Base-by-base conservation (phyloP, 2,329 filamentous ascomycete species). In the Pseudocercospora macadamiae region DNA sequence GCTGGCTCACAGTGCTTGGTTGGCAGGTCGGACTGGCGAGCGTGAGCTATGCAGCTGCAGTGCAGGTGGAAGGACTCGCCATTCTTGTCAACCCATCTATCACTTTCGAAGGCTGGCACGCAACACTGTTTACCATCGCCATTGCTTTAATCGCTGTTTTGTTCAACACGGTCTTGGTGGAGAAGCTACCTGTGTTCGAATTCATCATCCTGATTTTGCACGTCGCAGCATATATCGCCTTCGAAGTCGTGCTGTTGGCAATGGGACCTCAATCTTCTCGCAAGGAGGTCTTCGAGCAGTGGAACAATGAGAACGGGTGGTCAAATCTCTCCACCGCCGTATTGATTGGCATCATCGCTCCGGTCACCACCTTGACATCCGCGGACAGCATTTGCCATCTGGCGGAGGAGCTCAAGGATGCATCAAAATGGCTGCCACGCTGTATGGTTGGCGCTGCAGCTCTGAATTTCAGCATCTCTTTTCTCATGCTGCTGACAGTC, bases 1-100 rank as follows among this genome's bases (percentile, higher is more conserved):
- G 74, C 2, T 78, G 76, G 76, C 66, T 76, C 19, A 73, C 70
- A 14, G 65, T 75, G 0, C 62, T 68, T 12, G 74, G 72, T 2
- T 77, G 75, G 75, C 73, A 76, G 59, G 73, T 73, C 1, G 30
- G 60, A 65, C 39, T 75, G 23, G 76, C 76, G 2, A 71, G 74
- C 2, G 75, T 76, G 47, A 73, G 73, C 8, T 78, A 76, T 64
- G 70, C 79, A 16, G 75, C 74, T 5, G 78, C 74, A 4, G 76
- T 72, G 3, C 75, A 77, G 34, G 76, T 80, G 10, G 76, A 80
- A 65, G 78, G 59, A 23, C 44, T 80, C 4, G 69, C 78, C 12
- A 71, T 77, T 12, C 64, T 81, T 21, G 79, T 79, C 56, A 66
- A 77, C 39, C 69, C 73, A 1, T 66, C 67, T 1, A 80, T 80